phyloP scores from a whole-genome alignment of 257 asterid genomes.

The Euphrasia confusa region DNA sequence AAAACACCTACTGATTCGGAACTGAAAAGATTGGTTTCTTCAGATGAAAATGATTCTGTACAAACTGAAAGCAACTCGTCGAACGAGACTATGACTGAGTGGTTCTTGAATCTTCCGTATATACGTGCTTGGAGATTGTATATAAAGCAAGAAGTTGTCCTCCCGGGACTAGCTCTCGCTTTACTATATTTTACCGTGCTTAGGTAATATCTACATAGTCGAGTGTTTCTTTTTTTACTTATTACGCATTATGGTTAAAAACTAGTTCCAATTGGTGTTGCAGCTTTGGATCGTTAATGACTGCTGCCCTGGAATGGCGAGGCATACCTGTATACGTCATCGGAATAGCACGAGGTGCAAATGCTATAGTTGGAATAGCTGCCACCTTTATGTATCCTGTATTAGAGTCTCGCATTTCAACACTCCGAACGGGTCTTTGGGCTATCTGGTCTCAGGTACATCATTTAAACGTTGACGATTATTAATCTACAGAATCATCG shows the following conservation, averaged over 20 bases:
- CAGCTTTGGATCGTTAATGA: constrained; percentile 95
- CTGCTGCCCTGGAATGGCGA: constrained; percentile 86
- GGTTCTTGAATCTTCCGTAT: constrained; percentile 40
- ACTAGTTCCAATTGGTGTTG: not conserved
- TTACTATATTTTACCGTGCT: constrained; percentile 72
- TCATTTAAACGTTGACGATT: not conserved
- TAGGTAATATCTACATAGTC: constrained; percentile 34
- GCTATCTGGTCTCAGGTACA: constrained; percentile 91
- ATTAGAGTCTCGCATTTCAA: constrained; percentile 51
- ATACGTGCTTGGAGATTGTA: constrained; percentile 73
- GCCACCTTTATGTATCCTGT: constrained; percentile 78
- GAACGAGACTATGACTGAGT: constrained; percentile 22
- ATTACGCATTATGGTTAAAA: too few relatives aligned
- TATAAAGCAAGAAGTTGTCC: constrained; percentile 59
- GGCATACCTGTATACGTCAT: constrained; percentile 78
- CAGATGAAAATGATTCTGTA: constrained; percentile 21
- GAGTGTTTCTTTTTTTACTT: not conserved
- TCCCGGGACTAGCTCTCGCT: constrained; percentile 82
- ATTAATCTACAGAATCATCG: too few relatives aligned
- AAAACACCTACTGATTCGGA: constrained; percentile 30
- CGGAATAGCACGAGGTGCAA: constrained; percentile 75
- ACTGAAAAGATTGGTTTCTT: constrained; percentile 16
- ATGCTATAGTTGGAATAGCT: constrained; percentile 71
- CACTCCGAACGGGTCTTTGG: constrained; percentile 81
- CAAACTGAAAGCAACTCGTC: constrained; percentile 28